Evolutionary conservation across 768 basidiomycete species (phyloP).

Genomic region (Leccinum sublutescens): DNA sequence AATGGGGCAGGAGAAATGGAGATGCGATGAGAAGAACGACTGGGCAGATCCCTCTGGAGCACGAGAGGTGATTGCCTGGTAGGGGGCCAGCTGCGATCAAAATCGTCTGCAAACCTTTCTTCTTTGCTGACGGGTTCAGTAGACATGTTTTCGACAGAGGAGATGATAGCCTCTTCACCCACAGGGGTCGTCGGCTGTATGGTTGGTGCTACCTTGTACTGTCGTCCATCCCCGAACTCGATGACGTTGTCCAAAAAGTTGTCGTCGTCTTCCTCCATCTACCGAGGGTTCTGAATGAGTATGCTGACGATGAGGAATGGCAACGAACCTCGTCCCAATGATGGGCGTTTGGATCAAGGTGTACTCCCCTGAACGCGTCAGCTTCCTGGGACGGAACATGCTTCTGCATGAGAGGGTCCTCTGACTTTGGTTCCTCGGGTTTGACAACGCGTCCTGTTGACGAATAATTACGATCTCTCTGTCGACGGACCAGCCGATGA

Average conservation of each 20-base stretch:
- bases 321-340: conserved; percentile 95
- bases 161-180: conserved; percentile 15
- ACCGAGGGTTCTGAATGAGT: conserved; percentile 11
- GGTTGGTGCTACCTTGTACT: conserved; percentile 74
- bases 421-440: conserved; percentile 42
- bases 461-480: conserved; percentile 15
- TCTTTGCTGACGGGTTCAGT: conserved; percentile 68
- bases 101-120: conserved; percentile 90
- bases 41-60: conserved; percentile 41
- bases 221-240: conserved; percentile 93
- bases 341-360: conserved; percentile 89
- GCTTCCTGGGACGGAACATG: conserved; percentile 76
- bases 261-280: conserved; percentile 93
- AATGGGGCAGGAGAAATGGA: conserved; percentile 37
- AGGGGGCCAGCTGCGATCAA: conserved; percentile 95
- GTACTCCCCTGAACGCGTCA: conserved; percentile 92
- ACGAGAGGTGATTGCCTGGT: conserved; percentile 50
- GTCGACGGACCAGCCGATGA: conserved; percentile 1
- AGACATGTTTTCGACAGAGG: conserved; percentile 21
- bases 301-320: conserved; percentile 6
- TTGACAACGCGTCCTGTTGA: conserved; percentile 21
- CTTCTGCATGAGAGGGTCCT: conserved; percentile 50
- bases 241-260: conserved; percentile 87
- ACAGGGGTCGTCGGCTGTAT: conserved; percentile 23
- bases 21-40: conserved; percentile 30